These are phyloP conservation scores for Trichoderma aggressivum DNA, from an alignment of 2,329 filamentous ascomycete species.

Conservation along the genomic window DNA sequence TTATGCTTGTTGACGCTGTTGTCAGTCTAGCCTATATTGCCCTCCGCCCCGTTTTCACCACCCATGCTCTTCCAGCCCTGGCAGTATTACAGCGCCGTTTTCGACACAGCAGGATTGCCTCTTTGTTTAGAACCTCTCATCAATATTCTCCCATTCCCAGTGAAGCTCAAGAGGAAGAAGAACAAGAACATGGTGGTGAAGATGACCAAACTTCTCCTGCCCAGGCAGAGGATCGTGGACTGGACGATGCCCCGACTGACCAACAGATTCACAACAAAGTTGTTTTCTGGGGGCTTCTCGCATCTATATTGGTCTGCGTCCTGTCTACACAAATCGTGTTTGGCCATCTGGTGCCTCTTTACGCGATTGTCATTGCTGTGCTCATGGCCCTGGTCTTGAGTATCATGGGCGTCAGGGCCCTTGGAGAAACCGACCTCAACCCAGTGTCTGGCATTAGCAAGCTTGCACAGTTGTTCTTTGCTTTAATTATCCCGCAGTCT, in stretches of 20 bases:
- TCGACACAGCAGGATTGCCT: slow-evolving; percentile 22
- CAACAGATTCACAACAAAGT: slow-evolving; percentile 73
- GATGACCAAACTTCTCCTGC: slow-evolving; percentile 20
- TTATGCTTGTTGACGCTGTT: slow-evolving; percentile 93
- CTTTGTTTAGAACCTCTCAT: slow-evolving; percentile 22
- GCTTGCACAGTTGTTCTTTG: slow-evolving; percentile 92
- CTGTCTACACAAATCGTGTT: slow-evolving; percentile 80
- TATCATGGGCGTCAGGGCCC: slow-evolving; percentile 67
- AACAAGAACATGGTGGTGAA: not conserved
- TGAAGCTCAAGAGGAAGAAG: not conserved
- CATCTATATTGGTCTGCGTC: slow-evolving; percentile 78
- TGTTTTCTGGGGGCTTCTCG: slow-evolving; percentile 69
- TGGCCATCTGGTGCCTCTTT: slow-evolving; percentile 73
- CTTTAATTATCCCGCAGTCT: slow-evolving; percentile 76
- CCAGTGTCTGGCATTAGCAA: slow-evolving; percentile 96
- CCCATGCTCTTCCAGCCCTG: slow-evolving; percentile 5
- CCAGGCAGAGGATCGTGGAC: slow-evolving; percentile 36
- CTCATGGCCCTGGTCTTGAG: slow-evolving; percentile 76
- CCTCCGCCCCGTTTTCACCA: slow-evolving; percentile 52
- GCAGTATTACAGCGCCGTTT: slow-evolving; percentile 20
- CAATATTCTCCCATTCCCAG: slow-evolving; percentile 26
- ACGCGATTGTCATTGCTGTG: slow-evolving; percentile 73
- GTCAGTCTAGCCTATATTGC: slow-evolving; percentile 81
- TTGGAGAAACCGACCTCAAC: slow-evolving; percentile 87
- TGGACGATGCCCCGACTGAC: slow-evolving; percentile 77